A percentile compares a stretch with the other conserved stretches of the same genome.
phyloP scores from a whole-genome alignment of 169 alveolate genomes.

The Plasmodium coatneyi region DNA sequence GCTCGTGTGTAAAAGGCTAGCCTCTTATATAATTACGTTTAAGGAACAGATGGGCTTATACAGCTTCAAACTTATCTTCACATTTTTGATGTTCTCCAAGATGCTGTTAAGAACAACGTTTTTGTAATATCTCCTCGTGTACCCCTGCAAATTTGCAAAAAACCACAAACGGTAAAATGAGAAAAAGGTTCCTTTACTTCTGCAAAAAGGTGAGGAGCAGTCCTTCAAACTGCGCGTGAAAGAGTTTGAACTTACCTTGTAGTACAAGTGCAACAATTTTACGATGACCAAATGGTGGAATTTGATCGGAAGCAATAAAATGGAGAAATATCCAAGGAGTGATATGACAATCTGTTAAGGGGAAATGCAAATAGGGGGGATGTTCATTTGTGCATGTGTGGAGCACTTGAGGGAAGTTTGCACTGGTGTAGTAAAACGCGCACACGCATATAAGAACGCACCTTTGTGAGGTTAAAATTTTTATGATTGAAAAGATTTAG shows the following conservation, averaged over 20 bases:
- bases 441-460: neutral
- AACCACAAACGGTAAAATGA: neutral
- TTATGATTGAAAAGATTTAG: constrained; percentile 62
- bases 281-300: constrained; percentile 65
- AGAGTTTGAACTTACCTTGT: constrained; percentile 10
- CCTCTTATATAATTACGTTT: constrained; percentile 29
- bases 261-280: constrained; percentile 62
- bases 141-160: constrained; percentile 36
- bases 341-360: constrained; percentile 56
- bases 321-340: constrained; percentile 34
- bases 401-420: neutral
- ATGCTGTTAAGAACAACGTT: constrained; percentile 44
- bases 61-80: constrained; percentile 35
- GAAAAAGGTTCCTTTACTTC: neutral
- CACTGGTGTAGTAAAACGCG: neutral
- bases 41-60: constrained; percentile 70
- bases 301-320: constrained; percentile 57
- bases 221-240: neutral
- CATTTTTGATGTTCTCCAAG: constrained; percentile 58
- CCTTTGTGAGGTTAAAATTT: constrained; percentile 71
- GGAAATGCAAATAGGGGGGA: neutral
- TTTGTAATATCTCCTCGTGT: constrained; percentile 65
- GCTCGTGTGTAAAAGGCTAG: neutral
- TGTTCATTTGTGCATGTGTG: neutral
- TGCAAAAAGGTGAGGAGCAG: neutral